Conservation (phyloP, 1,284 basidiomycete genomes). For the Nidula niveotomentosa region DNA sequence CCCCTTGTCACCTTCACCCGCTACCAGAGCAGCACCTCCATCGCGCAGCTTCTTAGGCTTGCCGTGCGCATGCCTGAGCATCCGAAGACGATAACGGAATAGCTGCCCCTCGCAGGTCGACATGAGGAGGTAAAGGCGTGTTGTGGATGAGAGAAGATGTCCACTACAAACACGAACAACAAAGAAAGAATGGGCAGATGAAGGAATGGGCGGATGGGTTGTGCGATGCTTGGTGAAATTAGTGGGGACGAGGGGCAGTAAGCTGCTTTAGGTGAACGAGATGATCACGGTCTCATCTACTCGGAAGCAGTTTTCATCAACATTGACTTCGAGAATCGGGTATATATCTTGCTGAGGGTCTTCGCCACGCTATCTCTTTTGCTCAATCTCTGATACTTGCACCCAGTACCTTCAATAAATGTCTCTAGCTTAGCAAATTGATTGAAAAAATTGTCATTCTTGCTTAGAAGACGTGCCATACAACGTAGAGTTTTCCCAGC, state of each 20-base stretch:
- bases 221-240: constrained; percentile 47
- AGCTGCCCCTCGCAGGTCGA: constrained; percentile 59
- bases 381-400: no score
- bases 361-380: no score
- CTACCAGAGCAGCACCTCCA: constrained; percentile 26
- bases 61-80: constrained; percentile 54
- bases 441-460: no score
- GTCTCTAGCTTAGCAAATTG: no score
- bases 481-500: no score
- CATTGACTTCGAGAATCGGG: no score
- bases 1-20: no score
- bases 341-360: no score
- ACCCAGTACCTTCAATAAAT: no score
- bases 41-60: constrained; percentile 57
- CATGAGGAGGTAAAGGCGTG: constrained; percentile 53
- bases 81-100: constrained; percentile 57
- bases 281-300: no score
- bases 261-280: constrained; percentile 39
- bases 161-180: constrained; percentile 33
- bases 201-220: constrained; percentile 61
- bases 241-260: constrained; percentile 47
- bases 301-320: no score
- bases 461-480: no score
- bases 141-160: constrained; percentile 60
- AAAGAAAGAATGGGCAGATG: constrained; percentile 52